A percentile compares a stretch with the other conserved stretches of the same genome.
Conservation (phyloP, 2,329 filamentous ascomycete species). For the Talaromyces sp. region DNA sequence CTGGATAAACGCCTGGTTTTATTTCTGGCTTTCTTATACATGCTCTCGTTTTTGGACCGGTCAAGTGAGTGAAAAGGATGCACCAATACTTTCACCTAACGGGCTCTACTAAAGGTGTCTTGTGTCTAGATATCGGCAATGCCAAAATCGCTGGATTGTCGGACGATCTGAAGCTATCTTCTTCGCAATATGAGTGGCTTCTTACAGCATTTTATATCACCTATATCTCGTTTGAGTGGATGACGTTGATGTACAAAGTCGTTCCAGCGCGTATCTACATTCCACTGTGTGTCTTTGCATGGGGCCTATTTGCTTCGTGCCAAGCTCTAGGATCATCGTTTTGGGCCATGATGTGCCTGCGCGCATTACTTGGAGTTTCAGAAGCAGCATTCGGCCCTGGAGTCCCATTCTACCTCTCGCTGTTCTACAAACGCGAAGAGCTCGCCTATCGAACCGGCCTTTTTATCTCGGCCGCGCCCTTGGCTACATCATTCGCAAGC, state of each 20-base stretch:
- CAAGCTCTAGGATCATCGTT: slow-evolving; percentile 66
- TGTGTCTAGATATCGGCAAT: slow-evolving; percentile 52
- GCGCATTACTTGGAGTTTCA: slow-evolving; percentile 48
- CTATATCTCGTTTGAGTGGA: slow-evolving; percentile 63
- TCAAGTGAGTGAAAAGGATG: slow-evolving; percentile 62
- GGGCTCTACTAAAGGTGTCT: not conserved
- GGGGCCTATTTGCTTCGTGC: slow-evolving; percentile 74
- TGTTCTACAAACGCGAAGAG: slow-evolving; percentile 64
- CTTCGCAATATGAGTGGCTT: slow-evolving; percentile 57
- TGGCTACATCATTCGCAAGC: slow-evolving; percentile 66
- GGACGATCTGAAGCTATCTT: slow-evolving; percentile 51
- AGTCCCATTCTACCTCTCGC: slow-evolving; percentile 60
- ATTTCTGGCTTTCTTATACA: slow-evolving; percentile 77
- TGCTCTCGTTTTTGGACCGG: slow-evolving; percentile 80
- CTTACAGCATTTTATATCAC: slow-evolving; percentile 61
- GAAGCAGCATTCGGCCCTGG: slow-evolving; percentile 62
- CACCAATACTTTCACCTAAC: not conserved
- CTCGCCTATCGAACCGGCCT: slow-evolving; percentile 80
- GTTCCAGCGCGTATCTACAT: slow-evolving; percentile 61
- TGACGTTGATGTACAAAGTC: slow-evolving; percentile 59
- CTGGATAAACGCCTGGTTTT: slow-evolving; percentile 73
- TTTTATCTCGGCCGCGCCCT: slow-evolving; percentile 70
- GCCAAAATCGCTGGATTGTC: slow-evolving; percentile 57
- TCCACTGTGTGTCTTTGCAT: slow-evolving; percentile 60
- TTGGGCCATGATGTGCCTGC: slow-evolving; percentile 45